phyloP scores from a whole-genome alignment of 257 asterid genomes.

The Scutellaria minor region DNA sequence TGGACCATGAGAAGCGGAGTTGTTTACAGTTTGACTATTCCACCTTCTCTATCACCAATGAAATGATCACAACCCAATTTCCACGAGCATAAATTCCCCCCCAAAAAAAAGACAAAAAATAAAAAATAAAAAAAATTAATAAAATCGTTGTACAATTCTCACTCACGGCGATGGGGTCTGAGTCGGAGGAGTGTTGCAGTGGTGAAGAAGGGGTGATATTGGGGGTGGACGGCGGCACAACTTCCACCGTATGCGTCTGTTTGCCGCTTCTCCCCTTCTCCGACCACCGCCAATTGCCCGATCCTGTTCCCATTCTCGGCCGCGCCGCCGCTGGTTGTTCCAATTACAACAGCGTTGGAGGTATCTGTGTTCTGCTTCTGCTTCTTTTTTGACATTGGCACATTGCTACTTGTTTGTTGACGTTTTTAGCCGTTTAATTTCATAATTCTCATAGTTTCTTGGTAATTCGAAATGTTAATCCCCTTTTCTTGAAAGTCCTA shows the following conservation, averaged over 20 bases:
- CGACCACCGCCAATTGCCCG: slow-evolving; percentile 58
- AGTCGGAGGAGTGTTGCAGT: slow-evolving; percentile 32
- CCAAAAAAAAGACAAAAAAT: not conserved
- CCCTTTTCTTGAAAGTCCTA: not conserved
- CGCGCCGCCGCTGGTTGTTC: slow-evolving; percentile 90
- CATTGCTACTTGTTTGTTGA: slow-evolving; percentile 2
- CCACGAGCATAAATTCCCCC: not conserved
- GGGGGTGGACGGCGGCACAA: slow-evolving; percentile 71
- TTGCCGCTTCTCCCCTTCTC: slow-evolving; percentile 60
- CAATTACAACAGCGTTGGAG: slow-evolving; percentile 96
- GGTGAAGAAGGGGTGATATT: slow-evolving; percentile 50
- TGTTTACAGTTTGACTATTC: not conserved
- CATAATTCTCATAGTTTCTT: not conserved
- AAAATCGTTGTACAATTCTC: slow-evolving; percentile 3
- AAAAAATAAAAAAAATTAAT: not conserved
- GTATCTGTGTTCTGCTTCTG: slow-evolving; percentile 37
- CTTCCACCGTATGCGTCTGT: slow-evolving; percentile 79
- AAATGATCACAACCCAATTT: slow-evolving; percentile 8
- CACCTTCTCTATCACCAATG: slow-evolving; percentile 33
- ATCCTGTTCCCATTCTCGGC: slow-evolving; percentile 75
- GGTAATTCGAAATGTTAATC: not conserved
- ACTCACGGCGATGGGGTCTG: slow-evolving; percentile 45
- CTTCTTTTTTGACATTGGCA: not conserved
- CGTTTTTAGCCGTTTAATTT: not conserved
- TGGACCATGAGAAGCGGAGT: not conserved